phyloP scores from a whole-genome alignment of 2,329 filamentous ascomycete species.

The Trichoderma gracile region DNA sequence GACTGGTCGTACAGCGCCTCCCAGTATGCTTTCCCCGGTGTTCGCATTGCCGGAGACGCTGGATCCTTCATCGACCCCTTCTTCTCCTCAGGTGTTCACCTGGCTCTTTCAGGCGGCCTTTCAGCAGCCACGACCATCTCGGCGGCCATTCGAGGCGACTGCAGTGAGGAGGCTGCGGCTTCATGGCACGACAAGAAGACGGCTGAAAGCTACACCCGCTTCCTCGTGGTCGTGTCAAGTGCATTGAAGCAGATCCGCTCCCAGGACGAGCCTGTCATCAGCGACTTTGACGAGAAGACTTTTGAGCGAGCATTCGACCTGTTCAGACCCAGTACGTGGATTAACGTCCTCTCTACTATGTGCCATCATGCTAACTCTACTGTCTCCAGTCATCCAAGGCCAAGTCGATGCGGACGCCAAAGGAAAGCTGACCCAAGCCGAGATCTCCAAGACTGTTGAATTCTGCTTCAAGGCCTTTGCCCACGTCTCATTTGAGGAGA shows the following conservation, averaged over 20 bases:
- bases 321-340: slow-evolving; percentile 35
- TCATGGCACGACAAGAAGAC: slow-evolving; percentile 48
- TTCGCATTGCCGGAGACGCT: slow-evolving; percentile 49
- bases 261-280: slow-evolving; percentile 43
- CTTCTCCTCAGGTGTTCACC: slow-evolving; percentile 51
- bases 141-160: slow-evolving; percentile 43
- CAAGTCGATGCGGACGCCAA: slow-evolving; percentile 34
- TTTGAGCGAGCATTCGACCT: slow-evolving; percentile 47
- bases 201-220: slow-evolving; percentile 49
- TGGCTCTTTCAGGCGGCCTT: slow-evolving; percentile 46
- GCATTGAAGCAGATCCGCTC: slow-evolving; percentile 43
- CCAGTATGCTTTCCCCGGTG: slow-evolving; percentile 42
- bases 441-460: slow-evolving; percentile 38
- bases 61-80: slow-evolving; percentile 52
- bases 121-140: slow-evolving; percentile 49
- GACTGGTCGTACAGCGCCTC: slow-evolving; percentile 52
- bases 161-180: slow-evolving; percentile 40
- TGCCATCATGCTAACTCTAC: neutral
- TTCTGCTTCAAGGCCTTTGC: slow-evolving; percentile 39
- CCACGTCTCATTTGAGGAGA: slow-evolving; percentile 26
- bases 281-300: slow-evolving; percentile 44
- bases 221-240: slow-evolving; percentile 39
- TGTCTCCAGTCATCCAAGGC: slow-evolving; percentile 43
- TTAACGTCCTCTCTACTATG: neutral
- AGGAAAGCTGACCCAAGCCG: slow-evolving; percentile 35